A percentile compares a stretch with the other conserved stretches of the same genome.
Evolutionary conservation across 2,329 filamentous ascomycete species (phyloP).

Genomic region (Arachnopeziza araneosa): DNA sequence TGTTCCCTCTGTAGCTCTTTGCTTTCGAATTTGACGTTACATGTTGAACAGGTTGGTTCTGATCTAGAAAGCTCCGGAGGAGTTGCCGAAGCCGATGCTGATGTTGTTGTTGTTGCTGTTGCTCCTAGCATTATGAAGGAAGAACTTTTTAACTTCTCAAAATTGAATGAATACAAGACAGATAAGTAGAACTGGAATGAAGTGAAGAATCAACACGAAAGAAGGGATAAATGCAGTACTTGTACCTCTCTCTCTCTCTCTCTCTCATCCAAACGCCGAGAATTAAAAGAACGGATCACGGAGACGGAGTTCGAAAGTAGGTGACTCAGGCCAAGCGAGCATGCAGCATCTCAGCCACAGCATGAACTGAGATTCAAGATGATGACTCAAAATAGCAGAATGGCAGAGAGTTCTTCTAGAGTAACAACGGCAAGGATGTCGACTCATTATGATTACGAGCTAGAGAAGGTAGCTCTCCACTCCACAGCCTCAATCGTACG

Average conservation of each 20-base stretch:
- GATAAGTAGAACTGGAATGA: not conserved
- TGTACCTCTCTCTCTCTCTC: not conserved
- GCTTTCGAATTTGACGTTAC: constrained; percentile 5
- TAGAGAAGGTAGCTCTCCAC: not conserved
- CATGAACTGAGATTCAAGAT: not conserved
- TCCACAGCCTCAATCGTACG: not conserved
- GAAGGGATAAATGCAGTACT: not conserved
- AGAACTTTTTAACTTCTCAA: no score
- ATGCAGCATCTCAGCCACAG: not conserved
- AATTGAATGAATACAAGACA: not conserved
- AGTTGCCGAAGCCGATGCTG: not conserved
- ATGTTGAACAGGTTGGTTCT: not conserved
- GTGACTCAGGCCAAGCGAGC: not conserved
- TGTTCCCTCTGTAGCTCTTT: constrained; percentile 9
- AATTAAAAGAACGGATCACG: not conserved
- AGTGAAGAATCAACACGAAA: not conserved
- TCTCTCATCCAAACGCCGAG: not conserved
- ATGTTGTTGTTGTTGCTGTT: not conserved
- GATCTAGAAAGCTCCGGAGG: not conserved
- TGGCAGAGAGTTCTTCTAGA: not conserved
- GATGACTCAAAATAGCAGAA: not conserved
- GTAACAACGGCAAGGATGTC: not conserved
- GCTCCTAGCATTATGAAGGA: not conserved
- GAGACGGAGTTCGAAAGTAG: not conserved
- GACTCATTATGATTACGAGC: not conserved